A percentile compares a stretch with the other conserved stretches of the same genome.
Conservation (phyloP, 1,284 basidiomycete species). For the Exsudoporus floridanus region DNA sequence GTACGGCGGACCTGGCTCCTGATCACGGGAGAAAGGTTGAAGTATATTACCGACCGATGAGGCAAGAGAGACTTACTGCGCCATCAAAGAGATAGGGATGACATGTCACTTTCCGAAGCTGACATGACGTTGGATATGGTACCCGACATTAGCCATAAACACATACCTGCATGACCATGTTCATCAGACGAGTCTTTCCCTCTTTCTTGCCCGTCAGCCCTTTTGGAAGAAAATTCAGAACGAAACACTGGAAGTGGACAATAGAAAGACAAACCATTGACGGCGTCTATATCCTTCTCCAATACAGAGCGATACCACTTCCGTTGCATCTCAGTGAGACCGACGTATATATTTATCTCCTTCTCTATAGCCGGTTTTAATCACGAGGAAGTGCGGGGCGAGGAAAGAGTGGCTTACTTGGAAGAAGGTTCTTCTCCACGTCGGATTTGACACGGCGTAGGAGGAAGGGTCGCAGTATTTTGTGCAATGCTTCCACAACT, state of each 20-base stretch:
- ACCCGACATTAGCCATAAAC: background rate
- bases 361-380: constrained; percentile 62
- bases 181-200: constrained; percentile 96
- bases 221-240: constrained; percentile 26
- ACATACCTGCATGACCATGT: constrained; percentile 97
- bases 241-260: background rate
- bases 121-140: constrained; percentile 4
- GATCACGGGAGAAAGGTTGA: background rate
- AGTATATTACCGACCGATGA: background rate
- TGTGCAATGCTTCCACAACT: constrained; percentile 97
- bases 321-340: constrained; percentile 96
- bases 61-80: constrained; percentile 50
- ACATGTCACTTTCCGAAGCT: constrained; percentile 79
- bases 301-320: constrained; percentile 97
- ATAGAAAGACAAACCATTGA: constrained; percentile 64
- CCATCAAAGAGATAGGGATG: constrained; percentile 88
- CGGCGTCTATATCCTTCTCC: constrained; percentile 99
- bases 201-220: constrained; percentile 95
- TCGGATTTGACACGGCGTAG: constrained; percentile 95
- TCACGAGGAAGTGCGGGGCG: background rate
- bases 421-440: constrained; percentile 94
- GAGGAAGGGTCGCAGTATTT: constrained; percentile 94
- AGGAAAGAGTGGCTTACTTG: constrained; percentile 55
- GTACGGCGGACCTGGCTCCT: constrained; percentile 97
- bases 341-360: constrained; percentile 99